A percentile compares a stretch with the other conserved stretches of the same genome.
Conservation (phyloP, 2,329 filamentous ascomycete species). For the Calonectria multiphialidica region DNA sequence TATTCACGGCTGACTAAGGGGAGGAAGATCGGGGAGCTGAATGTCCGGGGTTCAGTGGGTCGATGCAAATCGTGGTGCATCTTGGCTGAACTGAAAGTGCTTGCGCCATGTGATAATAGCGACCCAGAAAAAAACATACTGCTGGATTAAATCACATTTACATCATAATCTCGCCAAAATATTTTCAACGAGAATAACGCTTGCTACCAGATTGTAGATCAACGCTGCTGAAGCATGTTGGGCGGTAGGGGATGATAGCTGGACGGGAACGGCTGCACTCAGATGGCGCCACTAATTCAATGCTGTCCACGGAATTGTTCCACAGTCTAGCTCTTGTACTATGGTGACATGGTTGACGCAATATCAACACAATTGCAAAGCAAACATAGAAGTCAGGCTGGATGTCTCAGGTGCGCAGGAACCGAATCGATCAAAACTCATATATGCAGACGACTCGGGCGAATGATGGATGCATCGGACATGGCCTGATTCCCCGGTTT, state of each 20-base stretch:
- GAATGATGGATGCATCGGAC: background rate
- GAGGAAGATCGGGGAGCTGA: background rate
- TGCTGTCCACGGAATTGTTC: background rate
- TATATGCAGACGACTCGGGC: too few species aligned
- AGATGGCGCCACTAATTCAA: background rate
- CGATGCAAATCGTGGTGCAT: background rate
- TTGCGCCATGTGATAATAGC: too few species aligned
- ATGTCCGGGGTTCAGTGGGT: background rate
- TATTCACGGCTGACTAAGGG: background rate
- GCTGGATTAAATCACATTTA: background rate
- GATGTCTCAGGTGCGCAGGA: too few species aligned
- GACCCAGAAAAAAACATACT: too few species aligned
- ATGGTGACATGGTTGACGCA: too few species aligned
- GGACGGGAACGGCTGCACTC: background rate
- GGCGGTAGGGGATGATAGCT: background rate
- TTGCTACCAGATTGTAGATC: too few species aligned
- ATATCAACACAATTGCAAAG: too few species aligned
- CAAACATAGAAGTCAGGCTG: background rate
- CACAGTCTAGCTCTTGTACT: background rate
- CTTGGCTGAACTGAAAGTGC: too few species aligned
- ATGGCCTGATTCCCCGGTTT: background rate
- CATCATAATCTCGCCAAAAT: background rate
- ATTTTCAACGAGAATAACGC: background rate
- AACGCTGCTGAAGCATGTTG: background rate
- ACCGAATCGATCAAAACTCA: too few species aligned